Base-by-base conservation (phyloP, 75 land plant genomes). In the Azolla pinnata region DNA sequence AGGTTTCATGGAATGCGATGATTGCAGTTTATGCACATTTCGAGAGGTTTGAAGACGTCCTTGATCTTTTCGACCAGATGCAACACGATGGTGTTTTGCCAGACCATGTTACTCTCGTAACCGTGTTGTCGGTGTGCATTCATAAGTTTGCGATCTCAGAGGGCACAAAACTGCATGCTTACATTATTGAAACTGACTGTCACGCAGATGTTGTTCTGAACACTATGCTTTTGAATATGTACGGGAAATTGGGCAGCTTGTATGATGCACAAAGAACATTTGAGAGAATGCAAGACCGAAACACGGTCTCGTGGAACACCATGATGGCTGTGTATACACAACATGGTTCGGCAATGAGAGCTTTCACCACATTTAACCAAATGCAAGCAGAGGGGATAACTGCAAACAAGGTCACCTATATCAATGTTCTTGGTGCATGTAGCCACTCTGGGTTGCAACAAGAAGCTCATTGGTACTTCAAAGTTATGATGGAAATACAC, bases 1-100 rank as follows among this genome's bases (percentile, higher is more conserved):
- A 18, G 18, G 54, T 61, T 32, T 19, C 70, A 14, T 67, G 70
- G 54, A 67, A 59, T 60, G 70, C 70, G 4, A 23, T 67, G 56
- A 59, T 67, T 33, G 21, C 62, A 2, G 54, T 42, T 14, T 25
- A 60, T 40, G 53, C 4, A 18, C 62, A 62, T 12, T 16, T 17
- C 30, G 66, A 66, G 4, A 14, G 42, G 27, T 16, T 5, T 20
- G 14, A 24, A 1, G 64, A 20, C 18, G 70, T 70, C 17, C 32
- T 66, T 47, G 32, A 34, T 16, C 16, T 61, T 20, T 66, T 73
- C 35, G 21, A 54, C 17, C 24, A 60, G 32, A 73, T 73, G 75
- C 44, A 50, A 18, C 30, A 29, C 10, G 24, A 32, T 4, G 45
- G 60, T 1, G 16, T 65, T 4, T 44, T 17, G 1, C 44, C 59